Evolutionary conservation across 257 asterid species (phyloP).

Genomic region (Solanum virginianum): DNA sequence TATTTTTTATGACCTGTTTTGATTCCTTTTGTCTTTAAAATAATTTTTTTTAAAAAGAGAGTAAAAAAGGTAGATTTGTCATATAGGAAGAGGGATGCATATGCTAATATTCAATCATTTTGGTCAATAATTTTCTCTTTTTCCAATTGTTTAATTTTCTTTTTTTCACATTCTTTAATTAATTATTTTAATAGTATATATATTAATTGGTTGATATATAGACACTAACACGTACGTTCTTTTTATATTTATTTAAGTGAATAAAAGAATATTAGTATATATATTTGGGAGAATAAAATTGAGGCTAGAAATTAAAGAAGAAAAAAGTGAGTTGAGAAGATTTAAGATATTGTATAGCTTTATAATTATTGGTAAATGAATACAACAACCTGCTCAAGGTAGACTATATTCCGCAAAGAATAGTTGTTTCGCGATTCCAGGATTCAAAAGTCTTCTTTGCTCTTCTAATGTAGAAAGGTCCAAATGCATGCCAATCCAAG

Average conservation of each 20-base stretch:
- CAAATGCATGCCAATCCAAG: slow-evolving; percentile 14
- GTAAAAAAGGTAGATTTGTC: background rate
- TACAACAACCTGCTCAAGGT: background rate
- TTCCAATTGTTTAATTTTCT: background rate
- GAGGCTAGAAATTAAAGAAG: background rate
- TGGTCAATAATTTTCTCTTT: background rate
- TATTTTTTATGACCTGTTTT: background rate
- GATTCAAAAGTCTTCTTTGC: background rate
- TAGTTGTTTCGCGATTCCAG: background rate
- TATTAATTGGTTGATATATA: background rate
- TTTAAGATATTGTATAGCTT: background rate
- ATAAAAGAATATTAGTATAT: background rate
- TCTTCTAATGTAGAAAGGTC: background rate
- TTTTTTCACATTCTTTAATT: background rate
- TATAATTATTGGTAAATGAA: background rate
- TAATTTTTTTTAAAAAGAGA: background rate
- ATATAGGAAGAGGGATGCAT: background rate
- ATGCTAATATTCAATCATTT: background rate
- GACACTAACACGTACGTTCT: background rate
- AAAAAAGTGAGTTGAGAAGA: background rate
- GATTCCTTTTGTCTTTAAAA: background rate
- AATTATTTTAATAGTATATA: background rate
- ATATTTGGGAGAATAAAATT: background rate
- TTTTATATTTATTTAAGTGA: background rate
- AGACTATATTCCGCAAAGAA: background rate